Evolutionary conservation across 768 basidiomycete species (phyloP), one percentile per base, ranked within the genome.

Genomic region (Leccinellum luteum): DNA sequence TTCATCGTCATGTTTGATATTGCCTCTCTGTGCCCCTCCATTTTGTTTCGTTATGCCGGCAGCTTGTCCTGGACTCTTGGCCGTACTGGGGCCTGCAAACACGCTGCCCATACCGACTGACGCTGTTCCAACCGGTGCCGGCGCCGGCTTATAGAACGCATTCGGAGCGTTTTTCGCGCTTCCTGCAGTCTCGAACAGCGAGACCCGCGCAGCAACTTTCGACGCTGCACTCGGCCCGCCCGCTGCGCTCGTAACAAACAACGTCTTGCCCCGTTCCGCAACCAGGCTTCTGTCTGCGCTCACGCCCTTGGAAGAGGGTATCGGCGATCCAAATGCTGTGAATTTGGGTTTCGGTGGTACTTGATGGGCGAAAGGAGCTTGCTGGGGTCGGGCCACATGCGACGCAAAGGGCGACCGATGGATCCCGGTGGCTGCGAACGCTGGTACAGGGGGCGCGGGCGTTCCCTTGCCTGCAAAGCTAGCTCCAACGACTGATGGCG

Each of bases 61-160:
- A 7, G 4, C 32, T 17, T 45, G 54, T 6, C 12, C 57, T 13
- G 54, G 9, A 6, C 19, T 35, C 28, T 51, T 60, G 31, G 32
- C 17, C 2, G 27, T 10, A 43, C 51, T 41, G 8, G 58, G 48
- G 7, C 34, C 48, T 10, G 43, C 56, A 31, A 56, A 49, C 10
- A 28, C 47, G 8, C 55, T 52, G 10, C 45, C 57, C 35, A 38
- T 43, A 17, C 58, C 60, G 6, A 60, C 34, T 3, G 55, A 44
- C 6, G 23, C 17, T 19, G 21, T 58, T 15, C 27, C 34, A 5
- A 28, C 47, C 8, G 30, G 31, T 1, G 68, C 54, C 12, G 71
- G 61, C 4, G 83, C 79, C 0, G 85, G 86, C 35, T 79, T 76
- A 65, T 84, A 89, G 66, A 90, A 90, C 4, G 88, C 88, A 60